phyloP scores from a whole-genome alignment of 768 basidiomycete species.

The Serendipita sp. region DNA sequence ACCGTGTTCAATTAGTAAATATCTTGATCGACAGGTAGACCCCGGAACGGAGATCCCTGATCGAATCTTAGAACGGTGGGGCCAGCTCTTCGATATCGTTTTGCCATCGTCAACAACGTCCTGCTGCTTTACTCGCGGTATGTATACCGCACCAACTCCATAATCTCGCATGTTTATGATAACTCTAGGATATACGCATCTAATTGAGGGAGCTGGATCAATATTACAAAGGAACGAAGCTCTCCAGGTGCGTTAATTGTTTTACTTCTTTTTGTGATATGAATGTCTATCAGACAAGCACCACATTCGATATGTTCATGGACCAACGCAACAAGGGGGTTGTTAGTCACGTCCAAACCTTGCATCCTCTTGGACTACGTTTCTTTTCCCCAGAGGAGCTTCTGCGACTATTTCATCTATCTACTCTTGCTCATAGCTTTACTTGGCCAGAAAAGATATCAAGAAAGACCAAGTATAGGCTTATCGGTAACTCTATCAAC shows the following conservation, averaged over 20 bases:
- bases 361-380: slow-evolving; percentile 45
- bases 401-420: slow-evolving; percentile 36
- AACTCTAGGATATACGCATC: slow-evolving; percentile 46
- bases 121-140: slow-evolving; percentile 74
- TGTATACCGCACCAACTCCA: background rate
- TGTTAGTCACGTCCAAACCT: slow-evolving; percentile 32
- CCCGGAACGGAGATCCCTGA: slow-evolving; percentile 30
- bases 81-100: slow-evolving; percentile 65
- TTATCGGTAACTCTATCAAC: slow-evolving; percentile 75
- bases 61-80: slow-evolving; percentile 56
- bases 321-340: slow-evolving; percentile 25
- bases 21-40: slow-evolving; percentile 4
- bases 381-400: slow-evolving; percentile 66
- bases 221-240: slow-evolving; percentile 54
- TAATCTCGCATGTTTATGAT: background rate
- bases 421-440: slow-evolving; percentile 20
- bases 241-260: slow-evolving; percentile 33
- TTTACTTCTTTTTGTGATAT: background rate
- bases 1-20: slow-evolving; percentile 4
- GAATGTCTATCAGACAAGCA: slow-evolving; percentile 34
- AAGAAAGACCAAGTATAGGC: slow-evolving; percentile 51
- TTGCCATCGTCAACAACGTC: slow-evolving; percentile 41
- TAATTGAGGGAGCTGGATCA: slow-evolving; percentile 66
- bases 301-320: slow-evolving; percentile 40
- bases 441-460: slow-evolving; percentile 48